Evolutionary conservation across 306 rosid species (phyloP).

Genomic region (Fragaria vesca): DNA sequence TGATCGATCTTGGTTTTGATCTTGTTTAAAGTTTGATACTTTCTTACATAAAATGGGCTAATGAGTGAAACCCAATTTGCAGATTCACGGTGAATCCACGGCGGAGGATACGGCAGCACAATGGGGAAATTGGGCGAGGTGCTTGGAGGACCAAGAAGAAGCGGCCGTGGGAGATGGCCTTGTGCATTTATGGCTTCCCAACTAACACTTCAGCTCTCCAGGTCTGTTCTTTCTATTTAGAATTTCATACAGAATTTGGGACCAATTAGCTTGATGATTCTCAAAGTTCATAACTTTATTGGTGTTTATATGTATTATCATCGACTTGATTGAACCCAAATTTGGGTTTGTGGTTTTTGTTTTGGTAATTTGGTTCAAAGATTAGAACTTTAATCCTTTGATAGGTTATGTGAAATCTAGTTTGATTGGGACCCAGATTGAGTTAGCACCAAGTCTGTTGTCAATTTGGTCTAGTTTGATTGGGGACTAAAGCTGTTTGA

Average conservation of each 20-base stretch:
- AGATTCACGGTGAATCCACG: constrained; percentile 95
- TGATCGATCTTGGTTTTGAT: background rate
- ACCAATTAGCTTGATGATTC: background rate
- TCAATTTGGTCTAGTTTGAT: background rate
- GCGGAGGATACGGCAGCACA: constrained; percentile 90
- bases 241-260: background rate
- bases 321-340: background rate
- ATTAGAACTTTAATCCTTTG: background rate
- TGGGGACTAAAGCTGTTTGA: background rate
- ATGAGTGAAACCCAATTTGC: background rate
- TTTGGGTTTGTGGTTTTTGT: background rate
- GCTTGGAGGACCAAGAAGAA: constrained; percentile 79
- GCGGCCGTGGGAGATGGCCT: constrained; percentile 97
- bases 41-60: background rate
- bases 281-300: background rate
- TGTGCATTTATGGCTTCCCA: constrained; percentile 92
- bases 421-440: background rate
- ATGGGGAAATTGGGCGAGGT: constrained; percentile 88
- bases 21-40: background rate
- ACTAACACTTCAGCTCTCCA: constrained; percentile 90
- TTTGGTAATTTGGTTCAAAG: background rate
- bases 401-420: background rate
- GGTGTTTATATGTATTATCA: background rate
- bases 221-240: constrained; percentile 35
- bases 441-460: background rate